Percentiles rank a stretch among this genome's conserved stretches.
phyloP scores from a whole-genome alignment of 495 filamentous ascomycete genomes.

The Podospora anserina region DNA sequence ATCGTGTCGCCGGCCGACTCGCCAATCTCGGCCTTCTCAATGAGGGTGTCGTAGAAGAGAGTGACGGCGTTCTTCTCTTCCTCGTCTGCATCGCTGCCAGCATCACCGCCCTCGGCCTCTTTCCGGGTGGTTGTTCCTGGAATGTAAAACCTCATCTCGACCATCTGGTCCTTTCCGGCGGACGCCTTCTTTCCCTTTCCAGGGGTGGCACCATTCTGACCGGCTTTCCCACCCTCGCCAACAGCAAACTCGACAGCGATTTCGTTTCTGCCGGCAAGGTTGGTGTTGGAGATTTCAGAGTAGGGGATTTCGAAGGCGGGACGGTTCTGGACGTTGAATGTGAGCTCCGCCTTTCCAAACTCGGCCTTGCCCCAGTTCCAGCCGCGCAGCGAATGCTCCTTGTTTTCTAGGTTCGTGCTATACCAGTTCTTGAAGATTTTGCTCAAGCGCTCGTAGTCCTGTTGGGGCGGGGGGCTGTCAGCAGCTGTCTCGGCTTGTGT shows the following conservation, averaged over 20 bases:
- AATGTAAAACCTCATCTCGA: slow-evolving; percentile 99
- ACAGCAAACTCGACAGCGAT: slow-evolving; percentile 90
- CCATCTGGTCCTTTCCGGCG: slow-evolving; percentile 84
- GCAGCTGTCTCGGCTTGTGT: not conserved
- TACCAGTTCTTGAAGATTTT: slow-evolving; percentile 97
- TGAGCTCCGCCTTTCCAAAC: slow-evolving; percentile 89
- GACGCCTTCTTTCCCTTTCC: slow-evolving; percentile 83
- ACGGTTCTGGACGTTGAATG: slow-evolving; percentile 95
- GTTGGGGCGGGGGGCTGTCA: slow-evolving; percentile 17
- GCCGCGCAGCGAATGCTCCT: slow-evolving; percentile 90
- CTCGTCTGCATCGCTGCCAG: slow-evolving; percentile 62
- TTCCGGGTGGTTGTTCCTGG: slow-evolving; percentile 86
- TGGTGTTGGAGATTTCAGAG: slow-evolving; percentile 96
- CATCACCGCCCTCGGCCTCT: slow-evolving; percentile 72
- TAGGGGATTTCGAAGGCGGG: slow-evolving; percentile 98
- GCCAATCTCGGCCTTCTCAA: slow-evolving; percentile 99
- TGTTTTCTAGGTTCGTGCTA: slow-evolving; percentile 82
- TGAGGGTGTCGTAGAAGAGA: slow-evolving; percentile 93
- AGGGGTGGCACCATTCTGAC: slow-evolving; percentile 71
- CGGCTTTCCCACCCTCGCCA: slow-evolving; percentile 63
- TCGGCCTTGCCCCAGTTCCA: slow-evolving; percentile 99
- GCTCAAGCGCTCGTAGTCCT: slow-evolving; percentile 86
- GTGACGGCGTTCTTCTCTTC: slow-evolving; percentile 92
- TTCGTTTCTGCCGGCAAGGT: slow-evolving; percentile 95
- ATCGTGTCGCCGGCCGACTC: slow-evolving; percentile 96